Percentiles rank a stretch among this genome's conserved stretches.
Conservation (phyloP, 768 basidiomycete species). For the Rhizopogon vinicolor region DNA sequence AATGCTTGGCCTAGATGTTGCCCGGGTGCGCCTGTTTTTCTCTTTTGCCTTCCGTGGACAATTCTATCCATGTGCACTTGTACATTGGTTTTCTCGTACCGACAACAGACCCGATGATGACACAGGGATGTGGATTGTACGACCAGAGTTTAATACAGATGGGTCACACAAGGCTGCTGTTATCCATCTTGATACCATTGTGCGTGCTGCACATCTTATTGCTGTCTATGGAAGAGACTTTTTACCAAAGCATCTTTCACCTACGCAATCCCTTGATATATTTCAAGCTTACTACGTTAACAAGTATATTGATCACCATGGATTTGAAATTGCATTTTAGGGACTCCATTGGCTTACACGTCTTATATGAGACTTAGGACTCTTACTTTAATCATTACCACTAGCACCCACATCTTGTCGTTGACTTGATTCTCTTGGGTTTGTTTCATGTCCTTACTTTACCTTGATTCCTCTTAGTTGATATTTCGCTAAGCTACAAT, state of each 20-base stretch:
- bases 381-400: too few species aligned
- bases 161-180: slow-evolving; percentile 23
- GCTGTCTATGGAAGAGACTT: slow-evolving; percentile 3
- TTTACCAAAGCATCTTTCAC: slow-evolving; percentile 9
- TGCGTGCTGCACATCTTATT: slow-evolving; percentile 17
- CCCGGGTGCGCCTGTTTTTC: slow-evolving; percentile 16
- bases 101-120: slow-evolving; percentile 11
- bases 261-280: slow-evolving; percentile 10
- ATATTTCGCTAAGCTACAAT: too few species aligned
- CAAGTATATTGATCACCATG: too few species aligned
- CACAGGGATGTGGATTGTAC: too few species aligned
- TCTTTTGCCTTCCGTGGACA: slow-evolving; percentile 10
- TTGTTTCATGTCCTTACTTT: too few species aligned
- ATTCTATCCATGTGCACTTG: slow-evolving; percentile 20
- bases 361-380: too few species aligned
- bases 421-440: too few species aligned
- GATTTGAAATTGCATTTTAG: too few species aligned
- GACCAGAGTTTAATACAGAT: neutral
- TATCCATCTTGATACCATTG: slow-evolving; percentile 19
- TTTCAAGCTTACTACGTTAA: slow-evolving; percentile 9
- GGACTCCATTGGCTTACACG: too few species aligned
- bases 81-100: slow-evolving; percentile 18
- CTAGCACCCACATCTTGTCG: too few species aligned
- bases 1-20: slow-evolving; percentile 21
- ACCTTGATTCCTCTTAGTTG: too few species aligned